A percentile compares a stretch with the other conserved stretches of the same genome.
phyloP scores from a whole-genome alignment of 2,329 filamentous ascomycete species.

The Fusarium sp. region DNA sequence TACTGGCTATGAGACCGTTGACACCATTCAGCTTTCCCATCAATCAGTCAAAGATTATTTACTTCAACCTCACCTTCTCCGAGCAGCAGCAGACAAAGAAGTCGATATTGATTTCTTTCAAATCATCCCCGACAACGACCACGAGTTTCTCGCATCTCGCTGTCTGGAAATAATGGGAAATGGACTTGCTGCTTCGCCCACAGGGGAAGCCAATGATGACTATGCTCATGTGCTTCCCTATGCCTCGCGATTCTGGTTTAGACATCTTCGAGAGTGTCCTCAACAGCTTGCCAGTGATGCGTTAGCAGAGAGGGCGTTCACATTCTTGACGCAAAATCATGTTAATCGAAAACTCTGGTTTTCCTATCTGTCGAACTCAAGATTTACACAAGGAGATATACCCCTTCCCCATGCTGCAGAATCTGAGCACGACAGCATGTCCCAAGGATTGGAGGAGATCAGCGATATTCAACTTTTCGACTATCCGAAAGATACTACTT shows the following conservation, averaged over 20 bases:
- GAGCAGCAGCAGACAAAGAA: neutral
- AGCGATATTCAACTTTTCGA: neutral
- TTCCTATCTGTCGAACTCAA: neutral
- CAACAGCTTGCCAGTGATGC: neutral
- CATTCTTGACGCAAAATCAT: neutral
- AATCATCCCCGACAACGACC: neutral
- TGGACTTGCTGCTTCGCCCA: neutral
- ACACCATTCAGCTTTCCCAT: constrained; percentile 7
- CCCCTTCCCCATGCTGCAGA: neutral
- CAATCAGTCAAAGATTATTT: neutral
- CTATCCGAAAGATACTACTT: neutral
- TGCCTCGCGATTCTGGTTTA: constrained; percentile 2
- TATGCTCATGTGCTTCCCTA: neutral
- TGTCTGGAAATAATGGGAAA: constrained; percentile 7
- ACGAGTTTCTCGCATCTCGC: neutral
- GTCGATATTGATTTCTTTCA: neutral
- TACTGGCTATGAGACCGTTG: neutral
- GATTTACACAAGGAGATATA: neutral
- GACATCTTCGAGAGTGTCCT: constrained; percentile 3
- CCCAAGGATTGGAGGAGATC: neutral
- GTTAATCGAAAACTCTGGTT: constrained; percentile 4
- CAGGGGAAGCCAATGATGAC: neutral
- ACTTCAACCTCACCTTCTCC: neutral
- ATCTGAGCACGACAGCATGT: neutral
- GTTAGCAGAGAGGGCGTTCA: neutral